Evolutionary conservation across 1,139 yeast species (phyloP).

Genomic region (Yamadazyma taylorii): DNA sequence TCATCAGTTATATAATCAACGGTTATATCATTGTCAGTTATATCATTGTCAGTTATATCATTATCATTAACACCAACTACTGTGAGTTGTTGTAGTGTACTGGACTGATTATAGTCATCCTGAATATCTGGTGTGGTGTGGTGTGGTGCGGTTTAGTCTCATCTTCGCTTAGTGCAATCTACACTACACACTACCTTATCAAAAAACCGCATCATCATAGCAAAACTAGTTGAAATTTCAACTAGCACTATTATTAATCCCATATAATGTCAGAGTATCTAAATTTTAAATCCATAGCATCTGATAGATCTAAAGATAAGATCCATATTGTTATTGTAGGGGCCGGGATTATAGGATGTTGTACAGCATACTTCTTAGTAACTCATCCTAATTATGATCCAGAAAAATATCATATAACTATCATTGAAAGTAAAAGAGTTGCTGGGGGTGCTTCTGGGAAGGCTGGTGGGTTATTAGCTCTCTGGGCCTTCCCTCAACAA

Average conservation of each 20-base stretch:
- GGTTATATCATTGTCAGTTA: too few species aligned
- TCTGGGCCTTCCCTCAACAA: slow-evolving; percentile 97
- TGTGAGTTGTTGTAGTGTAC: too few species aligned
- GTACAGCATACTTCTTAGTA: slow-evolving; percentile 87
- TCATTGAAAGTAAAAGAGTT: slow-evolving; percentile 87
- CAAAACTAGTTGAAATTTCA: too few species aligned
- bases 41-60: too few species aligned
- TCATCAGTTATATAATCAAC: too few species aligned
- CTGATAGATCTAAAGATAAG: slow-evolving; percentile 60
- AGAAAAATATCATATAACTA: slow-evolving; percentile 72
- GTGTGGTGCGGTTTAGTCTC: too few species aligned
- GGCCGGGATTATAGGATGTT: slow-evolving; percentile 95
- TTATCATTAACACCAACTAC: too few species aligned
- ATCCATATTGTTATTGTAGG: slow-evolving; percentile 78
- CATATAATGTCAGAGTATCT: slow-evolving; percentile 34
- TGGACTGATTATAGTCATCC: too few species aligned
- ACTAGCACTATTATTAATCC: not conserved
- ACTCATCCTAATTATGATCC: slow-evolving; percentile 80
- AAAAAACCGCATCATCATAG: too few species aligned
- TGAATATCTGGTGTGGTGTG: too few species aligned
- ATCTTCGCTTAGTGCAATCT: too few species aligned
- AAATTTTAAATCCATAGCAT: slow-evolving; percentile 44
- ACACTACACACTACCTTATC: too few species aligned
- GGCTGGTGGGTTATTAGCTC: slow-evolving; percentile 92
- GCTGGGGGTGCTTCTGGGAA: slow-evolving; percentile 98